Conservation (phyloP, 2,329 filamentous ascomycete species). For the Xylaria multiplex region DNA sequence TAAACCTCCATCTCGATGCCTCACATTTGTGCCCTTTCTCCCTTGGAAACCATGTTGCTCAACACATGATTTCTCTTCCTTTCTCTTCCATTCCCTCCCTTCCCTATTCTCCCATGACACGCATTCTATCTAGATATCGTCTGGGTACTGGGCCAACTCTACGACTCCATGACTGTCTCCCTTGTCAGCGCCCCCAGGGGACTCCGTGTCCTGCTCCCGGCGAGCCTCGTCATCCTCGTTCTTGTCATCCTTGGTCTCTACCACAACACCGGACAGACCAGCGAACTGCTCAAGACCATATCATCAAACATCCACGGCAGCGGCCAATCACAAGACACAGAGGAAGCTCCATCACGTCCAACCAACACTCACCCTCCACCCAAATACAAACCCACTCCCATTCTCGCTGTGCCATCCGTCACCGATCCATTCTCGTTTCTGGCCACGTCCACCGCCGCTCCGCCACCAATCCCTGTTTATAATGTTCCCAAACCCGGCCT, state of each 20-base stretch:
- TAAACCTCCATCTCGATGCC: background rate
- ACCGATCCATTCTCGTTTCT: conserved; percentile 45
- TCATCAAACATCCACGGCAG: conserved; percentile 39
- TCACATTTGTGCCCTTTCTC: background rate
- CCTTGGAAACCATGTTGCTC: background rate
- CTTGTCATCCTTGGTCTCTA: conserved; percentile 39
- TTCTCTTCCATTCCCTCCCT: no score
- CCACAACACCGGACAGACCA: conserved; percentile 33
- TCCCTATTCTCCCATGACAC: background rate
- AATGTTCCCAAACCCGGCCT: conserved; percentile 50
- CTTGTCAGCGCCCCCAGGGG: conserved; percentile 35
- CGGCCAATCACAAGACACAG: conserved; percentile 21
- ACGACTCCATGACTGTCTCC: conserved; percentile 30
- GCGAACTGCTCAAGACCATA: conserved; percentile 40
- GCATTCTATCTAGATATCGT: no score
- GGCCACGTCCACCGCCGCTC: conserved; percentile 39
- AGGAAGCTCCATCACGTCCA: conserved; percentile 33
- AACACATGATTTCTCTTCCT: conserved; percentile 13
- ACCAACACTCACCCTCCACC: conserved; percentile 43
- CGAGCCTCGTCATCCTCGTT: conserved; percentile 37
- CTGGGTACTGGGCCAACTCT: background rate
- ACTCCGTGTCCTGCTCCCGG: conserved; percentile 42
- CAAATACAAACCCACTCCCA: conserved; percentile 46
- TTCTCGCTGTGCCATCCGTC: conserved; percentile 36
- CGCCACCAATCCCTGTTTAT: conserved; percentile 50